These are phyloP conservation scores for Linanthus parryae DNA, from an alignment of 148 eudicot genomes.

Conservation along the genomic window DNA sequence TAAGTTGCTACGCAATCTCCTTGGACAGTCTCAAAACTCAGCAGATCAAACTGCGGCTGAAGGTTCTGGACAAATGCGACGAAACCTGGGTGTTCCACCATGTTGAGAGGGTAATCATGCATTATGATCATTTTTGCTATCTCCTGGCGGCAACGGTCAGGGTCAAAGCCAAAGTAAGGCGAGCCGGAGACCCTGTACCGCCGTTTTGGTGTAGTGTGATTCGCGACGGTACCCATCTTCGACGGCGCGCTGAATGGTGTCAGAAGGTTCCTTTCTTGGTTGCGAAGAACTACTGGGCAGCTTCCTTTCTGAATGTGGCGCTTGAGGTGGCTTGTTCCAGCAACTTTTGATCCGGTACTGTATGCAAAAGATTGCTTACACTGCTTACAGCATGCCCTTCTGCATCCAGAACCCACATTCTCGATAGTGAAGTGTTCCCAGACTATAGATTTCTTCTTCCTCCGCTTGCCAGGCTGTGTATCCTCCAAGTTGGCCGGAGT, in stretches of 20 bases:
- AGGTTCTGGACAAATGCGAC: slow-evolving; percentile 49
- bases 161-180: slow-evolving; percentile 53
- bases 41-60: slow-evolving; percentile 62
- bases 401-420: slow-evolving; percentile 17
- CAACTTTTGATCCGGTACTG: slow-evolving; percentile 35
- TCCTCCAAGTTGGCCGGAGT: not conserved
- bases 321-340: slow-evolving; percentile 42
- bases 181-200: slow-evolving; percentile 23
- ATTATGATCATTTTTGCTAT: slow-evolving; percentile 67
- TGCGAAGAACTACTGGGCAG: slow-evolving; percentile 25
- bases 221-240: slow-evolving; percentile 15
- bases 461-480: slow-evolving; percentile 14
- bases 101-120: slow-evolving; percentile 72
- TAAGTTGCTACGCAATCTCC: slow-evolving; percentile 39
- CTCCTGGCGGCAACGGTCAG: slow-evolving; percentile 59
- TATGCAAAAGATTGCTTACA: slow-evolving; percentile 45
- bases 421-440: slow-evolving; percentile 40
- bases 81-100: slow-evolving; percentile 70
- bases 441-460: slow-evolving; percentile 35
- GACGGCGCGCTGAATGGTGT: slow-evolving; percentile 27
- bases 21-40: slow-evolving; percentile 50
- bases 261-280: slow-evolving; percentile 13
- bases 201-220: slow-evolving; percentile 29
- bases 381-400: slow-evolving; percentile 37
- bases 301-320: slow-evolving; percentile 38